A percentile compares a stretch with the other conserved stretches of the same genome.
phyloP scores from a whole-genome alignment of 495 filamentous ascomycete genomes.

The Lepraria neglecta region DNA sequence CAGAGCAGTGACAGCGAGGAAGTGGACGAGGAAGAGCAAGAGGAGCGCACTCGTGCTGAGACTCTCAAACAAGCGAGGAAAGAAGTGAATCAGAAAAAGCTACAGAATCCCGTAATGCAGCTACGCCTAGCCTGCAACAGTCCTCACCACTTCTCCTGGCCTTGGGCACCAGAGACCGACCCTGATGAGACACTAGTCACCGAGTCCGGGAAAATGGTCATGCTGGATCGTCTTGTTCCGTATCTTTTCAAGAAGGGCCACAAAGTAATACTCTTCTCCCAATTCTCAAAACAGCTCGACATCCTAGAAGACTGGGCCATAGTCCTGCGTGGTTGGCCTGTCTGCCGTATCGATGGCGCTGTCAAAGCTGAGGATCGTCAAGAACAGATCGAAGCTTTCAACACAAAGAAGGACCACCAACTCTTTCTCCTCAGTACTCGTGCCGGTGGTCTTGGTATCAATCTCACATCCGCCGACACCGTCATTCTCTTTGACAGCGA shows the following conservation, averaged over 20 bases:
- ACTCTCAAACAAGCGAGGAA: slow-evolving; percentile 74
- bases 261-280: slow-evolving; percentile 92
- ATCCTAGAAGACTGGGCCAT: slow-evolving; percentile 80
- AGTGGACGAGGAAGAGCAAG: slow-evolving; percentile 48
- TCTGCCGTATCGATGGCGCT: slow-evolving; percentile 89
- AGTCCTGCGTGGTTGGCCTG: slow-evolving; percentile 63
- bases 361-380: slow-evolving; percentile 75
- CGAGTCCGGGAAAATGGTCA: slow-evolving; percentile 87
- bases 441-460: slow-evolving; percentile 93
- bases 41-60: slow-evolving; percentile 60
- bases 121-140: slow-evolving; percentile 86
- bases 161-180: slow-evolving; percentile 55
- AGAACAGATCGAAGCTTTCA: slow-evolving; percentile 80
- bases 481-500: slow-evolving; percentile 75
- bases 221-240: slow-evolving; percentile 80
- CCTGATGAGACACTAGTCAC: slow-evolving; percentile 74
- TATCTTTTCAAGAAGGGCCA: slow-evolving; percentile 67
- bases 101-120: slow-evolving; percentile 92
- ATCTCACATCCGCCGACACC: slow-evolving; percentile 66
- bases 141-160: slow-evolving; percentile 95
- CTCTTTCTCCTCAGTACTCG: slow-evolving; percentile 85
- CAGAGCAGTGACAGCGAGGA: slow-evolving; percentile 47
- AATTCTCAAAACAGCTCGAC: slow-evolving; percentile 91
- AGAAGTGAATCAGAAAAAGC: slow-evolving; percentile 83
- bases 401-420: slow-evolving; percentile 59